Percentiles rank a stretch among this genome's conserved stretches.
Evolutionary conservation across 768 basidiomycete species (phyloP).

Genomic region (Heimioporus sp.): DNA sequence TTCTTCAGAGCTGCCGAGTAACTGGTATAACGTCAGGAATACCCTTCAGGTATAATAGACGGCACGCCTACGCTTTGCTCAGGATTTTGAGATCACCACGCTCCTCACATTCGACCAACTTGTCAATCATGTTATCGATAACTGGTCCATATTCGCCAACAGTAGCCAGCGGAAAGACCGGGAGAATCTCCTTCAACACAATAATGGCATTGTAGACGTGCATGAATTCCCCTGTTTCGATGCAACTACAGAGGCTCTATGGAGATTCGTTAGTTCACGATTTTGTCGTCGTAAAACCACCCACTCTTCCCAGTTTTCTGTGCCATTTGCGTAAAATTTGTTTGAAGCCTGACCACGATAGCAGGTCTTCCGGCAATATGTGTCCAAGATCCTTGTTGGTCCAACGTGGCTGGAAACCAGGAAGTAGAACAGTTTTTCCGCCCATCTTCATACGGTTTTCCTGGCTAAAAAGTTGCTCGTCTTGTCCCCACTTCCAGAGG

Average conservation of each 20-base stretch:
- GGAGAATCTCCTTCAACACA: conserved; percentile 86
- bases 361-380: conserved; percentile 47
- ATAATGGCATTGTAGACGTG: conserved; percentile 97
- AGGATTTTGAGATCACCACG: conserved; percentile 84
- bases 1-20: conserved; percentile 77
- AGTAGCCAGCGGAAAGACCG: conserved; percentile 78
- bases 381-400: conserved; percentile 40
- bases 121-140: conserved; percentile 61
- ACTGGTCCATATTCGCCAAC: conserved; percentile 52
- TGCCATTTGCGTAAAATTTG: conserved; percentile 83
- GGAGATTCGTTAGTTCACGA: background rate
- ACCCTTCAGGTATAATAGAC: background rate
- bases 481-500: conserved; percentile 74
- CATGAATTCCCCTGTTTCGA: conserved; percentile 91
- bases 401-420: conserved; percentile 64
- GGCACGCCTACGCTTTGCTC: conserved; percentile 60
- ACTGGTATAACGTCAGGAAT: conserved; percentile 33
- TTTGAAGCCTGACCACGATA: conserved; percentile 72
- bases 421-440: conserved; percentile 59
- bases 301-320: conserved; percentile 65
- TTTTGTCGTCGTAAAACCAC: conserved; percentile 14
- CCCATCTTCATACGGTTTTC: conserved; percentile 66
- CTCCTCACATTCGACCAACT: conserved; percentile 70
- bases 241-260: conserved; percentile 77
- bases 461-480: conserved; percentile 70